Base-by-base conservation (phyloP, 495 filamentous ascomycete genomes). In the Aspergillus wentii region DNA sequence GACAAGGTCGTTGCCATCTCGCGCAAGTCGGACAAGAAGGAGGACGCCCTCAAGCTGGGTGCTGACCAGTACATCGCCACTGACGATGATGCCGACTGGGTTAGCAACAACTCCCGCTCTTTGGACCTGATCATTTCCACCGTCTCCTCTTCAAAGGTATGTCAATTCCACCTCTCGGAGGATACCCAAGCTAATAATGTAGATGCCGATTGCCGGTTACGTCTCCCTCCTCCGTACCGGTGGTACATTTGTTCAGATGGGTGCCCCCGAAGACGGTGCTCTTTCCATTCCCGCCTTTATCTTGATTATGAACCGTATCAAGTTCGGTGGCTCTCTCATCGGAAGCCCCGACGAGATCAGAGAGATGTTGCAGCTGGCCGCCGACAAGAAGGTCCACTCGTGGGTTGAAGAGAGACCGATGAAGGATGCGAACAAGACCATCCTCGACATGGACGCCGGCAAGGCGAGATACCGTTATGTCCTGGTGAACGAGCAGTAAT, bases 61-160 rank as follows among this genome's bases (percentile, higher is more conserved):
- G 62, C 62, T 0, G 75, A 80, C 44, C 62, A 69, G 5, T 89
- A 78, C 59, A 84, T 94, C 51, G 83, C 87, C 21, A 92, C 85
- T 1, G 73, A 69, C 30, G 86, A 91, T 8, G 80, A 90, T 13
- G 46, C 69, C 5, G 66, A 76, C 30, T 92, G 86, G 87, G 62
- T 63, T 0, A 68, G 61, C 38, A 76, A 76, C 43, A 62, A 88
- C 44, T 51, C 62, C 1, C 57, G 68, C 14, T 66, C 68, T 10
- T 57, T 94, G 25, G 87, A 94, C 48, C 57, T 94, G 4, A 82
- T 91, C 40, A 47, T 91, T 38, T 80, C 56, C 48, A 91, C 85
- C 15, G 82, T 84, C 14, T 86, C 80, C 8, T 71, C 63, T 17
- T 64, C 74, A 0, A 72, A 80, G 37, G 49, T 45, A 42, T 33